Percentiles rank a stretch among this genome's conserved stretches.
phyloP scores from a whole-genome alignment of 768 basidiomycete genomes.

The Amanita brunnescens region DNA sequence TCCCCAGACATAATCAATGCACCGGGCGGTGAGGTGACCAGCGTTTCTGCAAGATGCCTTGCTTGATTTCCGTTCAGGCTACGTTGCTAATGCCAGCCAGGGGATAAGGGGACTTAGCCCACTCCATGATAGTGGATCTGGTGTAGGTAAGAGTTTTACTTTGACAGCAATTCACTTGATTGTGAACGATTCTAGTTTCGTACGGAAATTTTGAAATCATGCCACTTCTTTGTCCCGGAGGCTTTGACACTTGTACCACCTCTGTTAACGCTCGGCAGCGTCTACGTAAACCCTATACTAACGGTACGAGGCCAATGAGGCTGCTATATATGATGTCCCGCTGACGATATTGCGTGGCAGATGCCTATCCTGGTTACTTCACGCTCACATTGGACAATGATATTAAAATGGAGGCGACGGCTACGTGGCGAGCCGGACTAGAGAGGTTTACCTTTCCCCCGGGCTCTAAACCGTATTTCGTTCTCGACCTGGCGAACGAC shows the following conservation, averaged over 20 bases:
- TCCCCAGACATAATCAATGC: slow-evolving; percentile 65
- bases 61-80: slow-evolving; percentile 31
- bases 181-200: slow-evolving; percentile 26
- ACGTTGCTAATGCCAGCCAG: slow-evolving; percentile 49
- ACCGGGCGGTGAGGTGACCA: slow-evolving; percentile 42
- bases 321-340: background rate
- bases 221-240: slow-evolving; percentile 53
- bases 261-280: slow-evolving; percentile 48
- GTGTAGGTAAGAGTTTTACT: slow-evolving; percentile 34
- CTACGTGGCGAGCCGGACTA: slow-evolving; percentile 58
- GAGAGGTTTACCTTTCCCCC: slow-evolving; percentile 63
- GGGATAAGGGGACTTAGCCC: slow-evolving; percentile 57
- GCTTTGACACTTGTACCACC: slow-evolving; percentile 57
- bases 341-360: slow-evolving; percentile 19
- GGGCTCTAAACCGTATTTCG: slow-evolving; percentile 53
- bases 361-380: slow-evolving; percentile 63
- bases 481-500: slow-evolving; percentile 59
- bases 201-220: slow-evolving; percentile 65
- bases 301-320: slow-evolving; percentile 31
- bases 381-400: slow-evolving; percentile 54
- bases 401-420: slow-evolving; percentile 64
- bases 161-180: slow-evolving; percentile 5
- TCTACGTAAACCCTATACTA: slow-evolving; percentile 53
- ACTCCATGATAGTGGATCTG: slow-evolving; percentile 62
- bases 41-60: background rate